Base-by-base conservation (phyloP, 2,329 filamentous ascomycete species). In the Phyllosticta capitalensis region DNA sequence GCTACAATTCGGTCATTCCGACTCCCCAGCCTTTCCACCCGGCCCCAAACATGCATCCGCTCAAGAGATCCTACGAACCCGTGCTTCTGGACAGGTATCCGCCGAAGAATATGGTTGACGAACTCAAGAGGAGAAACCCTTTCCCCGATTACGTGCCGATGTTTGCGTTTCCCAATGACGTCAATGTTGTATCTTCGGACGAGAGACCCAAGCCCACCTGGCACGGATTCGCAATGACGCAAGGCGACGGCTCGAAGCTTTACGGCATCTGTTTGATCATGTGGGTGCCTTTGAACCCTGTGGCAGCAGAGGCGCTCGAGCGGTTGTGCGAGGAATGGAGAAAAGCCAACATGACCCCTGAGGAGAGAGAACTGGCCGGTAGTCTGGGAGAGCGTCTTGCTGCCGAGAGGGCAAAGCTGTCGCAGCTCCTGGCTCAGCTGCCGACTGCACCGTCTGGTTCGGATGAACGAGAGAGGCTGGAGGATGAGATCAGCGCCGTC, bases 201-300 rank as follows among this genome's bases (percentile, higher is more conserved):
- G 90, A 96, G 71, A 83, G 92, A 63, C 94, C 94, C 0, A 83
- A 91, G 63, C 92, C 94, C n/a, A 96, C 92, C 22, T 99, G 94
- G 94, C 94, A 99, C 74, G 94, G 94, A 54, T 99, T 99, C 70
- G 92, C 90, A 63, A 97, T 99, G 94, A 99, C 94, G 1, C 88
- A 88, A 21, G 89, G 89, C 59, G 92, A 97, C 70, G 92, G 90
- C 67, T 88, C 90, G 59, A 95, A 94, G 71, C 80, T 97, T 20
- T 92, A 97, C 69, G 92, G 91, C 33, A 89, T 97, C 61, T 92
- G 89, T 63, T 82, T 96, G 59, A 95, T 91, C 58, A 83, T 97
- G 50, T 99, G 94, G 94, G 89, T 91, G 58, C 91, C 94, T 0
- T 75, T 99, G 58, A 90, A 89, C 63, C 80, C 85, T 10, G 84